phyloP scores from a whole-genome alignment of 2,329 filamentous ascomycete genomes.

The Plenodomus lindquistii region DNA sequence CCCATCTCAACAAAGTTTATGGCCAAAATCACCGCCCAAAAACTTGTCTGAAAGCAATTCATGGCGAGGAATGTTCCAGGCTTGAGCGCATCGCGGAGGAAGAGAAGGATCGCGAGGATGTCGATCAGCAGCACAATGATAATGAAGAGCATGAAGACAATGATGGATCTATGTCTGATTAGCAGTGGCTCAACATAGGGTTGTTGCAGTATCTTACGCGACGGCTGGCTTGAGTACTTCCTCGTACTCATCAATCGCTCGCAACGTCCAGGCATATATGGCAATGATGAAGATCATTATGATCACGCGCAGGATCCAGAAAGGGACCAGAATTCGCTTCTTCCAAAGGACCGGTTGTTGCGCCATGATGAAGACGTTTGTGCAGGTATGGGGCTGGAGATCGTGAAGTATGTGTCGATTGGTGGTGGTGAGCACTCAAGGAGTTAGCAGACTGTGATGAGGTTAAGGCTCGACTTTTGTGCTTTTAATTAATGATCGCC shows the following conservation, averaged over 20 bases:
- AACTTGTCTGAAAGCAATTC: constrained; percentile 42
- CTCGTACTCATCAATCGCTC: constrained; percentile 17
- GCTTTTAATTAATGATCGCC: constrained; percentile 8
- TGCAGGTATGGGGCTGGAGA: neutral
- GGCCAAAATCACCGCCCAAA: constrained; percentile 38
- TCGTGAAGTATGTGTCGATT: neutral
- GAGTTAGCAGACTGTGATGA: neutral
- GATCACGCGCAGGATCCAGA: constrained; percentile 41
- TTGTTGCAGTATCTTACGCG: constrained; percentile 18
- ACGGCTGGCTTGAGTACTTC: constrained; percentile 21
- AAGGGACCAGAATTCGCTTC: constrained; percentile 45
- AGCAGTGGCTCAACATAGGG: constrained; percentile 11
- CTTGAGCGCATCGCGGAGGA: constrained; percentile 36
- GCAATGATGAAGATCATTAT: constrained; percentile 40
- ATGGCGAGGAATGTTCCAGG: constrained; percentile 41
- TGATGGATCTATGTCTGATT: constrained; percentile 27
- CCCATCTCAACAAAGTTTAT: constrained; percentile 36
- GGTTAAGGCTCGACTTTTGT: constrained; percentile 4
- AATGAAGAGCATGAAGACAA: constrained; percentile 40
- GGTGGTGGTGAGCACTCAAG: neutral
- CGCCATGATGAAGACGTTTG: constrained; percentile 22
- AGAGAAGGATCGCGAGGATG: constrained; percentile 39
- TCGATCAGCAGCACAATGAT: constrained; percentile 41
- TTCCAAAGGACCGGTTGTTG: constrained; percentile 35
- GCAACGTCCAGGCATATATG: constrained; percentile 30